Base-by-base conservation (phyloP, 176 grass and related monocot species). In the Pontederia crassipes region DNA sequence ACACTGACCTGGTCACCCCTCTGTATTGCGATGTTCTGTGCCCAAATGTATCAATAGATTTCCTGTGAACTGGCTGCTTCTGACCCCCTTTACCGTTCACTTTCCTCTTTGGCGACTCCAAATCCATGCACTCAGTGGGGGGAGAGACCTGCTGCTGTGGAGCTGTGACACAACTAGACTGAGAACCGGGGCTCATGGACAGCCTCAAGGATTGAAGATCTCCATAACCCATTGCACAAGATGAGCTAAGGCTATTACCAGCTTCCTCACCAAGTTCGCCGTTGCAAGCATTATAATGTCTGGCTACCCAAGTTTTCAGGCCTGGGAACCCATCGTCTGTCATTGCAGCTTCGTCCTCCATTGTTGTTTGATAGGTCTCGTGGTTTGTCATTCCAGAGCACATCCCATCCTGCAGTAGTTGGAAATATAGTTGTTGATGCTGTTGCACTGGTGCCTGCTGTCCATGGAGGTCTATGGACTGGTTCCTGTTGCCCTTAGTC, bases 1-100 rank as follows among this genome's bases (percentile, higher is more conserved):
- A 17, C 12, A 51, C 58, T 73, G 47, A 98, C 93, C 93, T 98
- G 48, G 93, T 98, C 59, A 98, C 93, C 46, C 93, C 93, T 65
- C 93, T 81, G 5, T 92, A 98, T 74, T 88, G 84, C 29, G 93
- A 98, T 15, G 93, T 98, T 68, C 93, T 98, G 68, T 89, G 84
- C 52, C 93, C 93, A 70, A 98, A 98, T 64, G 87, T 91, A 28
- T 98, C 84, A 18, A 98, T 88, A 63, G 93, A 92, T 78, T 92
- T 98, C 28, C 93, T 86, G 61, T 86, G 88, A 77, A 81, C 79
- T 27, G 83, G 73, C 70, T 97, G 79, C 81, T 92, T 91, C 5
- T 81, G 67, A 49, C 79, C 81, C 47, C 81, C 78, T 66, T 92
- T 92, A 2, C 81, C 81, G 16, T 63, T 79, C 68, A 79, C 78